phyloP scores from a whole-genome alignment of 2,329 filamentous ascomycete species.

The Didymella segeticola region DNA sequence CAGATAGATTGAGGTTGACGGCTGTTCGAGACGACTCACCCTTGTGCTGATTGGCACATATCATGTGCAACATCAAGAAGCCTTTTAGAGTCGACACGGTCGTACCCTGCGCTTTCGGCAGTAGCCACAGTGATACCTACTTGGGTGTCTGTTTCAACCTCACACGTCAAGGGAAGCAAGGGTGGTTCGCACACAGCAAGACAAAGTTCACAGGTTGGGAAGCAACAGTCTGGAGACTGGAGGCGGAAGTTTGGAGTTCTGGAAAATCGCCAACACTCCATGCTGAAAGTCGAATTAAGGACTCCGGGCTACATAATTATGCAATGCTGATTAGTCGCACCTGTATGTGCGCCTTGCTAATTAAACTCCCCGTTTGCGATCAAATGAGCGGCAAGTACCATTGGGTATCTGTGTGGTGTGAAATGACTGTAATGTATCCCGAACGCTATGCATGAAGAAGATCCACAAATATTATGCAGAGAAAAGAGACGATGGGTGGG shows the following conservation, averaged over 20 bases:
- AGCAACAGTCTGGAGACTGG: not conserved
- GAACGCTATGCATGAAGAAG: slow-evolving; percentile 22
- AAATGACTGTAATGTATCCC: slow-evolving; percentile 22
- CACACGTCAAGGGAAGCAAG: not conserved
- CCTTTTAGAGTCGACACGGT: not conserved
- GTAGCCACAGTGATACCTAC: not conserved
- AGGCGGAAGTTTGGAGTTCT: not conserved
- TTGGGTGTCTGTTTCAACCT: slow-evolving; percentile 1
- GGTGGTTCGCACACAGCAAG: not conserved
- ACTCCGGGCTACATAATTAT: slow-evolving; percentile 17
- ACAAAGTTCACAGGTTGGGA: not conserved
- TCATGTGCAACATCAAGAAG: not conserved
- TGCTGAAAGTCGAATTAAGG: slow-evolving; percentile 8
- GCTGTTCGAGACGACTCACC: not conserved
- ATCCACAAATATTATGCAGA: slow-evolving; percentile 8
- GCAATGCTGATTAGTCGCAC: slow-evolving; percentile 12
- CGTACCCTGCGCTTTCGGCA: not conserved
- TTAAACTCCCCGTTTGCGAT: slow-evolving; percentile 14
- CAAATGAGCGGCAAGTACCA: slow-evolving; percentile 22
- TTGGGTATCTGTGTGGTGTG: slow-evolving; percentile 19
- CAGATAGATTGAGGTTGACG: not conserved
- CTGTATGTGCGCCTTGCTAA: slow-evolving; percentile 15
- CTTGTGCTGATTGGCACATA: not conserved
- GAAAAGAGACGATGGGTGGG: not conserved
- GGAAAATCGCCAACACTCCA: slow-evolving; percentile 7